Base-by-base conservation (phyloP, 2,329 filamentous ascomycete species). In the Calonectria pteridis region DNA sequence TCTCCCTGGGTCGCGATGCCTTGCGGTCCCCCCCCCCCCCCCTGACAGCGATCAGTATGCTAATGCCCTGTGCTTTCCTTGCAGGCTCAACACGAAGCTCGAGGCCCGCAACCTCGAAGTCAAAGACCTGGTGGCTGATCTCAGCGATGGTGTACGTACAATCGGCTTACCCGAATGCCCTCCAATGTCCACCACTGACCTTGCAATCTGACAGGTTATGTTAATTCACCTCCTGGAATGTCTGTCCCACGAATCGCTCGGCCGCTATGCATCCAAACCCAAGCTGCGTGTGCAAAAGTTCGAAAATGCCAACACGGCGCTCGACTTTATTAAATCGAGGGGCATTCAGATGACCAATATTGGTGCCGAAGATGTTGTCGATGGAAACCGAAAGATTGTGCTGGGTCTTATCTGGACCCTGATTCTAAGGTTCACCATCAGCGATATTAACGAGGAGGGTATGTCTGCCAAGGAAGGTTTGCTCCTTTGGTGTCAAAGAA, bases 291-390 rank as follows among this genome's bases (percentile, higher is more conserved):
- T 99, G 67, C 97, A 99, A 87, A 93, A 93, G 79, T 99, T 98
- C 85, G 97, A 99, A 85, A 99, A 99, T 90, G 96, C 97, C 84
- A 98, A 98, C 87, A 93, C 96, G 79, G 95, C 95, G 64, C 92
- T 99, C 75, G 93, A 98, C 85, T 99, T 97, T 81, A 95, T 99
- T 87, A 97, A 94, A 83, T 93, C 92, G 72, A 90, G 95, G 79
- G 93, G 95, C 26, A 98, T 99, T 76, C 96, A 98, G 84, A 95
- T 99, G 93, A 98, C 95, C 78, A 99, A 99, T 80, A 98, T 98
- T 81, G 97, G 97, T 67, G 97, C 97, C 10, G 97, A 98, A 85
- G 97, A 99, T 89, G 95, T 99, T 29, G 97, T 99, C 35, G 96
- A 99, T 84, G 97, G 97, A 43, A 99, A 98, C 85, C 91, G 94